Conservation (phyloP, 2,329 filamentous ascomycete genomes). For the Hirsutella minnesotensis region DNA sequence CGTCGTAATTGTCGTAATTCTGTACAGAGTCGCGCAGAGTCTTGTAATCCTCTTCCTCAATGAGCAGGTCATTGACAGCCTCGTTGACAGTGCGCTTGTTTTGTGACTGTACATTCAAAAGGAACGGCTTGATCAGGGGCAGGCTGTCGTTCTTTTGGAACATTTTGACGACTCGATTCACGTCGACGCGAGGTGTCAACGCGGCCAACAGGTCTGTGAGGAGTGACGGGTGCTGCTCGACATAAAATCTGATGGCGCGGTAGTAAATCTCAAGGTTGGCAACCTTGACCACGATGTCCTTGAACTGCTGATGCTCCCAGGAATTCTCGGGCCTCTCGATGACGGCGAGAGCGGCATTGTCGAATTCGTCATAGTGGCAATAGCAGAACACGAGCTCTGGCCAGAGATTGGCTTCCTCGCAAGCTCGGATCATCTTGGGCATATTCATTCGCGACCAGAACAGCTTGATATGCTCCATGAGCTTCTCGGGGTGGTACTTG, state of each 20-base stretch:
- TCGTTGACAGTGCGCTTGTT: conserved; percentile 98
- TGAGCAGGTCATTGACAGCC: conserved; percentile 92
- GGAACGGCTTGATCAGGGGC: conserved; percentile 95
- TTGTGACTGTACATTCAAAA: conserved; percentile 88
- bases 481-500: conserved; percentile 87
- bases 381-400: conserved; percentile 97
- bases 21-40: conserved; percentile 93
- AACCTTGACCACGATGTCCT: conserved; percentile 96
- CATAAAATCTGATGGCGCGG: conserved; percentile 89
- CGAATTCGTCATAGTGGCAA: conserved; percentile 96
- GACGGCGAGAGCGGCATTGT: conserved; percentile 92
- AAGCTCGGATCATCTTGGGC: conserved; percentile 88
- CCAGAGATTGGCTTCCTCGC: conserved; percentile 92
- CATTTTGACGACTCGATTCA: conserved; percentile 98
- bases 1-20: conserved; percentile 98
- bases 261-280: conserved; percentile 99
- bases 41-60: conserved; percentile 99
- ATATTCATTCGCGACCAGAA: conserved; percentile 99
- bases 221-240: conserved; percentile 91
- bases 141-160: conserved; percentile 98
- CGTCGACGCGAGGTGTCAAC: conserved; percentile 86
- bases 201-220: conserved; percentile 91
- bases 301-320: conserved; percentile 99
- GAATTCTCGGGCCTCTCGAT: conserved; percentile 96
- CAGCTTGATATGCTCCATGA: conserved; percentile 97